phyloP scores from a whole-genome alignment of 129 eudicot species.

The Mikania micrantha region DNA sequence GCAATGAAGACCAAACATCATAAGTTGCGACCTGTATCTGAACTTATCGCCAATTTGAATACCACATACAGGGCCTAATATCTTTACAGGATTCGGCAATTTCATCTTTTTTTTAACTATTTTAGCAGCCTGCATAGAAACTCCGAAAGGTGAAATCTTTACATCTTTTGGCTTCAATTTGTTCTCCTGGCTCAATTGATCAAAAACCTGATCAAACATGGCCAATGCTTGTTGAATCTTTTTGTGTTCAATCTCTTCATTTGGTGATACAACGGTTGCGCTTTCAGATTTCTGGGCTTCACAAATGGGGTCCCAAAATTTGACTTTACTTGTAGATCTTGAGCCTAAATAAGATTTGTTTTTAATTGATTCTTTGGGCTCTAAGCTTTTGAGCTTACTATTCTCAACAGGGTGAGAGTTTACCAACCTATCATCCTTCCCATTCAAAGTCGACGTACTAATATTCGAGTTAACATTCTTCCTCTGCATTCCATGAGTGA shows the following conservation, averaged over 20 bases:
- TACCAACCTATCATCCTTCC: background rate
- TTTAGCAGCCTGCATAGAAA: constrained; percentile 17
- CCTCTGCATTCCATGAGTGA: background rate
- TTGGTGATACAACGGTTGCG: background rate
- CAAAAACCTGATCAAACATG: constrained; percentile 21
- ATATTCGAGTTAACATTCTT: background rate
- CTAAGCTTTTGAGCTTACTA: background rate
- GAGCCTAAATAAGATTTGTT: background rate
- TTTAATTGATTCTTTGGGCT: background rate
- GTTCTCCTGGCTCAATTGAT: background rate
- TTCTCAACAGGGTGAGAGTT: background rate
- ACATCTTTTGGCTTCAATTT: background rate
- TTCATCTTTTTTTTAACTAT: constrained; percentile 19
- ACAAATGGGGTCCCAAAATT: background rate
- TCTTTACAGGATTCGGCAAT: constrained; percentile 17
- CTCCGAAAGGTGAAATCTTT: background rate
- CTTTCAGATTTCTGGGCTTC: background rate
- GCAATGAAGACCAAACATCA: constrained; percentile 44
- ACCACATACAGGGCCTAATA: constrained; percentile 42
- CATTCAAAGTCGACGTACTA: background rate
- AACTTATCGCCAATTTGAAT: constrained; percentile 47
- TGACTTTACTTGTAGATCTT: background rate
- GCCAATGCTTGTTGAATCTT: constrained; percentile 33
- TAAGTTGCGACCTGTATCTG: constrained; percentile 38
- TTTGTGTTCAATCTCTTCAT: constrained; percentile 1